These are phyloP conservation scores for Trichoderma orchidacearum DNA, from an alignment of 495 filamentous ascomycete genomes.

Conservation along the genomic window DNA sequence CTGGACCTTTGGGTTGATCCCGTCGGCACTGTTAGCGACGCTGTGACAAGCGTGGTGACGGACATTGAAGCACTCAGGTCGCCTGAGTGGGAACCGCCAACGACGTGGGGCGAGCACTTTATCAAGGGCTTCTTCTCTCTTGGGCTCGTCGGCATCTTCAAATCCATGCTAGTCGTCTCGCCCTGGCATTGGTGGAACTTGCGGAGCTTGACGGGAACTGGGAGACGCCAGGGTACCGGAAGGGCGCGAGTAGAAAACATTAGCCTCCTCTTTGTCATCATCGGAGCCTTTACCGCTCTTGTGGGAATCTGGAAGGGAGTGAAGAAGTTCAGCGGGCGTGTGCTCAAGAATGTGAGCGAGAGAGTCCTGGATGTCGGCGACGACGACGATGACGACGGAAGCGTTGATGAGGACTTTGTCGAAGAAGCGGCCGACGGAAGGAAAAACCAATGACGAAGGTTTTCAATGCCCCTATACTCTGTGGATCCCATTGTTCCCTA, in stretches of 20 bases:
- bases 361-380: conserved; percentile 68
- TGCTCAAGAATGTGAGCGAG: conserved; percentile 63
- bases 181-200: conserved; percentile 69
- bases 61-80: conserved; percentile 18
- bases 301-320: conserved; percentile 69
- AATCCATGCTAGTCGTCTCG: conserved; percentile 58
- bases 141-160: conserved; percentile 73
- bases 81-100: conserved; percentile 28
- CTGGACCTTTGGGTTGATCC: conserved; percentile 80
- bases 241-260: conserved; percentile 60
- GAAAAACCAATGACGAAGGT: conserved; percentile 2
- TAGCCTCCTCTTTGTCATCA: conserved; percentile 61
- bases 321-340: conserved; percentile 50
- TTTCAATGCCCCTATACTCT: background rate
- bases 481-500: background rate
- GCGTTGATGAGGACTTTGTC: conserved; percentile 39
- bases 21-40: conserved; percentile 28
- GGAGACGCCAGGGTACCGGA: conserved; percentile 45
- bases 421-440: conserved; percentile 5
- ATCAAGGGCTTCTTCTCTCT: conserved; percentile 75
- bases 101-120: conserved; percentile 68
- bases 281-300: conserved; percentile 73
- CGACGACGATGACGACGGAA: conserved; percentile 60
- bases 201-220: conserved; percentile 30
- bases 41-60: conserved; percentile 19